Evolutionary conservation across 495 filamentous ascomycete species (phyloP).

Genomic region (Jackrogersella minutella): DNA sequence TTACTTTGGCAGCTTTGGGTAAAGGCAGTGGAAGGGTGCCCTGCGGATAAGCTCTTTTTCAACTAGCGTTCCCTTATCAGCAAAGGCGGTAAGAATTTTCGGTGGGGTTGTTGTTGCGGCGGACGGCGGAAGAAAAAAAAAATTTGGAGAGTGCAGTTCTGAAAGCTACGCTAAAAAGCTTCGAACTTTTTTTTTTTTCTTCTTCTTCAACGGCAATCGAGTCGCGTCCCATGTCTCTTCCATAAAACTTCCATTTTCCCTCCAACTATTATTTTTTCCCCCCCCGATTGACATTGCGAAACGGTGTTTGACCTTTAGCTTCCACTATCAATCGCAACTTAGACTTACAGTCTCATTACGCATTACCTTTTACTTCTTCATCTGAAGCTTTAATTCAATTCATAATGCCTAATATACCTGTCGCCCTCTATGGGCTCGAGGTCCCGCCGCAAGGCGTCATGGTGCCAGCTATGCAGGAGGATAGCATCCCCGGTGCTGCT

Average conservation of each 20-base stretch:
- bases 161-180: constrained; percentile 21
- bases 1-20: too few species aligned
- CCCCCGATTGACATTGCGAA: not conserved
- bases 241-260: constrained; percentile 4
- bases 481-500: constrained; percentile 60
- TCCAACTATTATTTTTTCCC: not conserved
- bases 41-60: constrained; percentile 32
- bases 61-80: constrained; percentile 24
- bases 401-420: constrained; percentile 63
- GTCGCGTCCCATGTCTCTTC: constrained; percentile 41
- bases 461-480: constrained; percentile 65
- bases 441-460: constrained; percentile 81
- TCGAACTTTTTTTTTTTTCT: constrained; percentile 39
- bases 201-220: constrained; percentile 32
- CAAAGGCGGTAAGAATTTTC: constrained; percentile 30
- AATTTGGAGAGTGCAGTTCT: constrained; percentile 29
- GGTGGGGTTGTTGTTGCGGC: constrained; percentile 27
- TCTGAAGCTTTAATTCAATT: constrained; percentile 11
- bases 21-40: constrained; percentile 1
- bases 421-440: constrained; percentile 88
- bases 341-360: not conserved
- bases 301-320: not conserved
- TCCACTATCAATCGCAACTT: not conserved
- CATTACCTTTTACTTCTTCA: not conserved
- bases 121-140: too few species aligned